A percentile compares a stretch with the other conserved stretches of the same genome.
Conservation (phyloP, 2,329 filamentous ascomycete genomes). For the Colletotrichum echinochloae region DNA sequence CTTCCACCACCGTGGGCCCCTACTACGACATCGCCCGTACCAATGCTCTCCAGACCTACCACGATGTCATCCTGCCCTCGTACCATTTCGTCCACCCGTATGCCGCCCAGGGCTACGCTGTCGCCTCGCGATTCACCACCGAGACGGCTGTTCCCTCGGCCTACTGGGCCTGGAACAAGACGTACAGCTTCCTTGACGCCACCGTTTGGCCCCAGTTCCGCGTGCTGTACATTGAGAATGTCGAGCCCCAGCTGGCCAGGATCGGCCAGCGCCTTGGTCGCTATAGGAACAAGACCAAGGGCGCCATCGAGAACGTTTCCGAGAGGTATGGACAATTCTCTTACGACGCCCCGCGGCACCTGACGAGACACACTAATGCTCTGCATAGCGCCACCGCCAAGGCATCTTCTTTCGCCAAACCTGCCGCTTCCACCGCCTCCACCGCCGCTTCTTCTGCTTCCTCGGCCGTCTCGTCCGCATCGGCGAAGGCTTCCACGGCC, state of each 20-base stretch:
- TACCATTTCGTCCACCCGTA: constrained; percentile 83
- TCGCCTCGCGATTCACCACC: constrained; percentile 74
- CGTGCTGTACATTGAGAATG: constrained; percentile 87
- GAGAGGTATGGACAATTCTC: constrained; percentile 46
- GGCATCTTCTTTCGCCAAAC: constrained; percentile 58
- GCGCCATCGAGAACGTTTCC: constrained; percentile 48
- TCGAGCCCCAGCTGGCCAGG: constrained; percentile 93
- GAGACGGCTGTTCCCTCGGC: constrained; percentile 79
- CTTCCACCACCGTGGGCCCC: constrained; percentile 69
- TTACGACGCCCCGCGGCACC: too few relatives aligned
- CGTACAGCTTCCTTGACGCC: constrained; percentile 77
- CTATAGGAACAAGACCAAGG: constrained; percentile 67
- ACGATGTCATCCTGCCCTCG: constrained; percentile 79
- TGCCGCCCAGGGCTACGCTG: constrained; percentile 73
- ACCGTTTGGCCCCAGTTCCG: constrained; percentile 85
- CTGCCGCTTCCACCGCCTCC: constrained; percentile 47
- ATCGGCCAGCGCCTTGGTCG: constrained; percentile 90
- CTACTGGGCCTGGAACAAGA: constrained; percentile 76
- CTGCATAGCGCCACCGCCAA: constrained; percentile 43
- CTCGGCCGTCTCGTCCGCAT: constrained; percentile 43
- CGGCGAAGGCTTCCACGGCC: constrained; percentile 42
- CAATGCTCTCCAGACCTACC: constrained; percentile 75
- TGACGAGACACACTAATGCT: neutral
- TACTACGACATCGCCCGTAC: constrained; percentile 77
- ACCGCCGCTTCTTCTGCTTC: constrained; percentile 45